A percentile compares a stretch with the other conserved stretches of the same genome.
These are phyloP conservation scores for Mortierella sp. DNA, from an alignment of 371 early-diverging fungal species.

Conservation along the genomic window DNA sequence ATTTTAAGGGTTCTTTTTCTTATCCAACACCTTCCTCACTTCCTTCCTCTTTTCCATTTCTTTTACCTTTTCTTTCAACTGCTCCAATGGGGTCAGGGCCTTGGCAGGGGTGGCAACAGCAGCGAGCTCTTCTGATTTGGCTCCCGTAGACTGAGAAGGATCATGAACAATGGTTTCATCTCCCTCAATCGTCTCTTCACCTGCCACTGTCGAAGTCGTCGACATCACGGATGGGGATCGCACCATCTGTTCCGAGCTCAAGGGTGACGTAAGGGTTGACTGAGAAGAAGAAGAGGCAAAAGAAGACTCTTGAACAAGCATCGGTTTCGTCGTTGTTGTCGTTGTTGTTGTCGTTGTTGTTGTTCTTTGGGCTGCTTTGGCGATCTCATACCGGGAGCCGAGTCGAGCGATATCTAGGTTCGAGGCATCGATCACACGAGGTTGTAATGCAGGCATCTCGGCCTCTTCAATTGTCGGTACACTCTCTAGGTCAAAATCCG, in stretches of 20 bases:
- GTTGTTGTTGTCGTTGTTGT: too few relatives aligned
- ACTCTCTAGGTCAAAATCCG: conserved; percentile 45
- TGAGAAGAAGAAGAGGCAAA: neutral
- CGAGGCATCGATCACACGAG: conserved; percentile 24
- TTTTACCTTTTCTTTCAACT: conserved; percentile 35
- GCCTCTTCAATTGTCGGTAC: conserved; percentile 29
- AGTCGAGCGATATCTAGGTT: conserved; percentile 10
- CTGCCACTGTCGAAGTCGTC: too few relatives aligned
- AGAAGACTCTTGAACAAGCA: too few relatives aligned
- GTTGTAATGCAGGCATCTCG: conserved; percentile 29
- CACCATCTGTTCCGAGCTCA: too few relatives aligned
- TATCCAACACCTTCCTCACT: conserved; percentile 1
- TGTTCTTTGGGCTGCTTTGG: neutral
- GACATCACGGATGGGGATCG: too few relatives aligned
- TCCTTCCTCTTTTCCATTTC: conserved; percentile 35
- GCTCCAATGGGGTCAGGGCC: conserved; percentile 32
- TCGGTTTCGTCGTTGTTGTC: too few relatives aligned
- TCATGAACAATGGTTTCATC: neutral
- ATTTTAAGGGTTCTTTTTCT: neutral
- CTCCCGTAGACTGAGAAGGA: neutral
- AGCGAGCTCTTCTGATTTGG: neutral
- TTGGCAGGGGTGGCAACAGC: neutral
- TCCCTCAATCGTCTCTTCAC: neutral
- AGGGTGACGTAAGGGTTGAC: neutral
- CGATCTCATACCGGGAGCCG: conserved; percentile 2